phyloP scores from a whole-genome alignment of 2,329 filamentous ascomycete species.

The Trichoderma sp. region DNA sequence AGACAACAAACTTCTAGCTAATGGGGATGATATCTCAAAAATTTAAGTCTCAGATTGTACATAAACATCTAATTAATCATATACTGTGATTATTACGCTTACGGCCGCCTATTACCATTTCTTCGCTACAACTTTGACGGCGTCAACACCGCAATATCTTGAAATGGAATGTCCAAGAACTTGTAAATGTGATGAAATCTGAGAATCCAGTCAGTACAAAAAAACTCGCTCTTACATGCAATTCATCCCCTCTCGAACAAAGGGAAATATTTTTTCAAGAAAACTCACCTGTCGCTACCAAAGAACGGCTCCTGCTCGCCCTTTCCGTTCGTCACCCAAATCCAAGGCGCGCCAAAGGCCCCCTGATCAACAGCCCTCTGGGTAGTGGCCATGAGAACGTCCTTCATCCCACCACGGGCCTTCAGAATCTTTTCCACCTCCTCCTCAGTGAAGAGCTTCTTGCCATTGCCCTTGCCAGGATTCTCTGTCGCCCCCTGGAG shows the following conservation, averaged over 20 bases:
- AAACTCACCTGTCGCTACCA: constrained; percentile 66
- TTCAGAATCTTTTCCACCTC: constrained; percentile 57
- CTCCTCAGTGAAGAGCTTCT: constrained; percentile 45
- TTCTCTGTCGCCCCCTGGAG: constrained; percentile 34
- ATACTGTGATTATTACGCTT: not conserved
- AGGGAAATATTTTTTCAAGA: not conserved
- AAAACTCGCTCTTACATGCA: not conserved
- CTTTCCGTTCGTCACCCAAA: constrained; percentile 60
- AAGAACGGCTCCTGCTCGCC: constrained; percentile 69
- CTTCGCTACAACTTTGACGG: constrained; percentile 38
- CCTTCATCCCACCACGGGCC: constrained; percentile 48
- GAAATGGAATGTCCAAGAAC: constrained; percentile 60
- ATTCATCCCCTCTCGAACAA: not conserved
- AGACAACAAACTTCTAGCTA: not conserved
- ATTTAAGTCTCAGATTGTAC: not conserved
- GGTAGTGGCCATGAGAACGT: constrained; percentile 54
- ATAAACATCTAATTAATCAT: not conserved
- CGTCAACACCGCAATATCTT: constrained; percentile 44
- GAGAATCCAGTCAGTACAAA: not conserved
- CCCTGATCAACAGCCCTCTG: constrained; percentile 61
- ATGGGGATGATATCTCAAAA: not conserved
- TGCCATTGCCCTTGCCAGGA: constrained; percentile 19
- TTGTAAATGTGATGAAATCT: constrained; percentile 67
- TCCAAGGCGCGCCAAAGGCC: constrained; percentile 76
- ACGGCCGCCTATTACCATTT: not conserved